Conservation (phyloP, 148 eudicot genomes). For the Persicaria maculosa region DNA sequence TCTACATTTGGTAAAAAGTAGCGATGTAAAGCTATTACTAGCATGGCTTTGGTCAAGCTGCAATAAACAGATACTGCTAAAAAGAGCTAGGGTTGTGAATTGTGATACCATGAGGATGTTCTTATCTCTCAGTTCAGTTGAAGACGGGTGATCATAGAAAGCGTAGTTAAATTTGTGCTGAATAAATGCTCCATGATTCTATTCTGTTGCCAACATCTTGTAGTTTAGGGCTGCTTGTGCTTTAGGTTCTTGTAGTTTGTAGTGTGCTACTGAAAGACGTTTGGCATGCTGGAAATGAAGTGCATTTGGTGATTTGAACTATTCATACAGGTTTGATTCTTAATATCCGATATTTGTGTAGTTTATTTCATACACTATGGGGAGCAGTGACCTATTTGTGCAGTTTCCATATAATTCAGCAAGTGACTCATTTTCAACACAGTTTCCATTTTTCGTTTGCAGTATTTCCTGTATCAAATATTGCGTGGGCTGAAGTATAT, state of each 20-base stretch:
- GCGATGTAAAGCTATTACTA: neutral
- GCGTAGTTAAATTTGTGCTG: neutral
- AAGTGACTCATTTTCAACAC: neutral
- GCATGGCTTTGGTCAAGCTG: neutral
- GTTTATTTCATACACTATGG: neutral
- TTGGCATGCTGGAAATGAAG: neutral
- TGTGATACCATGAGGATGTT: neutral
- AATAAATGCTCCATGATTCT: neutral
- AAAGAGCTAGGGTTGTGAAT: neutral
- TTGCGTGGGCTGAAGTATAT: constrained; percentile 79
- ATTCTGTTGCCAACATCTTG: neutral
- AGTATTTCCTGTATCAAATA: constrained; percentile 94
- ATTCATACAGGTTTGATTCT: neutral
- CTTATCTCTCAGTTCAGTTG: neutral
- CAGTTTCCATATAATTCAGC: neutral
- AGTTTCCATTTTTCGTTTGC: constrained; percentile 21
- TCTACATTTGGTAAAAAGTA: neutral
- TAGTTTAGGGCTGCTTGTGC: neutral
- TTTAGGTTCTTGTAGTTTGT: neutral
- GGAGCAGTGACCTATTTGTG: neutral
- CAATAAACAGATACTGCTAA: neutral
- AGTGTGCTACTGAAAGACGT: neutral
- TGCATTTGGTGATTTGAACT: neutral
- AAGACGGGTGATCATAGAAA: neutral
- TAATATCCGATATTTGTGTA: neutral